Evolutionary conservation across 805 yeast species (phyloP), one percentile per base, ranked within the genome.

Genomic region (Hanseniaspora thailandica): DNA sequence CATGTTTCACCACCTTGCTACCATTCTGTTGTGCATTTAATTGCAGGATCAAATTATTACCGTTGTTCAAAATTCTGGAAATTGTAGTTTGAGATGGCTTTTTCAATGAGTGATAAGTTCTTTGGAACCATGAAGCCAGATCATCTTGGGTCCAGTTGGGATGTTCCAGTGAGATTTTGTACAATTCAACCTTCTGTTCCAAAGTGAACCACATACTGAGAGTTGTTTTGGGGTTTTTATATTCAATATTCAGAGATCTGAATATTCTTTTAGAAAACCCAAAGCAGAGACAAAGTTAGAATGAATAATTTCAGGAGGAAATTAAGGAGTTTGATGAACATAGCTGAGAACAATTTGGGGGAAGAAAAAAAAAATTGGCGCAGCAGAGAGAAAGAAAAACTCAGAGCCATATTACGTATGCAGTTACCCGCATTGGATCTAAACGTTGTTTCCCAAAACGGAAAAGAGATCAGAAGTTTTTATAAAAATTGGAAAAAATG

Each of bases 51-150:
- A 76, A 61, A 40, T 75, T 80, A 55, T 76, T 76, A 55, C 78
- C 78, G 51, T 76, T 74, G 38, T 81, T 76, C 55, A 81, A 63
- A 17, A 81, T 73, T 41, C 86, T 66, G 8, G 83, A 77, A 4
- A 81, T 79, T 2, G 86, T 81, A 2, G 85, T 81, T 59, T 81
- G 86, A 0, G 84, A 77, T 0, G 85, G 84, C 4, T 80, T 74
- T 57, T 69, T 76, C 1, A 67, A 62, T 1, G 78, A 67, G 23
- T 76, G 76, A 59, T 77, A 80, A 17, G 76, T 69, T 30, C 69
- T 65, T 61, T 75, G 74, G 1, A 84, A 84, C 86, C 86, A 81
- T 45, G 67, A 63, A 1, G 85, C 86, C 46, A 81, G 63, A 56
- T 81, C 84, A 12, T 72, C 69, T 62, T 81, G 86, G 2, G 84